These are phyloP conservation scores for Aegilops umbellulata DNA, from an alignment of 176 grass and related monocot species.

Conservation along the genomic window DNA sequence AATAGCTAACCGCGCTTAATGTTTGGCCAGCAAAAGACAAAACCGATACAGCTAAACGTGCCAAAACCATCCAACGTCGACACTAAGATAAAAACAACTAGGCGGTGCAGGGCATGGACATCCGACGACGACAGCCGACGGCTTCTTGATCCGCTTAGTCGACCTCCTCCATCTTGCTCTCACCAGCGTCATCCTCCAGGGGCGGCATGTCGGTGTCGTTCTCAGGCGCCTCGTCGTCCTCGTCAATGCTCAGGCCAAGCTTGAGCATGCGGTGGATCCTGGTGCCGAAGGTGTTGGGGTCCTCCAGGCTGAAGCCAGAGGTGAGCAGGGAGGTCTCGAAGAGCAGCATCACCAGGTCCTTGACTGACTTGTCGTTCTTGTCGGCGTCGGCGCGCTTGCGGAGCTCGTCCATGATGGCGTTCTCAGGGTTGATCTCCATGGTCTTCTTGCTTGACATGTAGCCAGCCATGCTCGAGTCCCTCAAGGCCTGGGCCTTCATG, in stretches of 20 bases:
- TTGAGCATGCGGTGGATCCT: conserved; percentile 96
- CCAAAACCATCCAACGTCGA: conserved; percentile 11
- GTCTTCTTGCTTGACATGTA: conserved; percentile 94
- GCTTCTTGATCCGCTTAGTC: too few relatives aligned
- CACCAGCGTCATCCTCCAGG: conserved; percentile 77
- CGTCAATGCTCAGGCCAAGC: conserved; percentile 82
- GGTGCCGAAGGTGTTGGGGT: conserved; percentile 84
- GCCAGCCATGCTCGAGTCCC: conserved; percentile 78
- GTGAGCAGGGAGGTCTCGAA: conserved; percentile 89
- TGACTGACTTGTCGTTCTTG: conserved; percentile 88
- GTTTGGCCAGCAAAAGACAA: conserved; percentile 6
- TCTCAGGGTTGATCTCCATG: conserved; percentile 95
- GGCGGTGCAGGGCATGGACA: background rate
- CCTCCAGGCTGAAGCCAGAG: conserved; percentile 83
- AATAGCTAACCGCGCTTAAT: background rate
- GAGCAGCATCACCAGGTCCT: conserved; percentile 78
- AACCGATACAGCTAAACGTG: conserved; percentile 21
- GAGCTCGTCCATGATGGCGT: conserved; percentile 83
- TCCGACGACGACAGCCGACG: background rate
- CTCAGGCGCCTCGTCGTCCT: conserved; percentile 52
- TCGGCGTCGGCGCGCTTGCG: conserved; percentile 72
- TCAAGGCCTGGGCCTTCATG: conserved; percentile 89
- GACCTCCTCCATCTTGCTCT: conserved; percentile 99
- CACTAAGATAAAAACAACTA: background rate
- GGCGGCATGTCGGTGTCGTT: conserved; percentile 72